Percentiles rank a stretch among this genome's conserved stretches.
phyloP scores from a whole-genome alignment of 768 basidiomycete genomes.

The Tricholoma matsutake region DNA sequence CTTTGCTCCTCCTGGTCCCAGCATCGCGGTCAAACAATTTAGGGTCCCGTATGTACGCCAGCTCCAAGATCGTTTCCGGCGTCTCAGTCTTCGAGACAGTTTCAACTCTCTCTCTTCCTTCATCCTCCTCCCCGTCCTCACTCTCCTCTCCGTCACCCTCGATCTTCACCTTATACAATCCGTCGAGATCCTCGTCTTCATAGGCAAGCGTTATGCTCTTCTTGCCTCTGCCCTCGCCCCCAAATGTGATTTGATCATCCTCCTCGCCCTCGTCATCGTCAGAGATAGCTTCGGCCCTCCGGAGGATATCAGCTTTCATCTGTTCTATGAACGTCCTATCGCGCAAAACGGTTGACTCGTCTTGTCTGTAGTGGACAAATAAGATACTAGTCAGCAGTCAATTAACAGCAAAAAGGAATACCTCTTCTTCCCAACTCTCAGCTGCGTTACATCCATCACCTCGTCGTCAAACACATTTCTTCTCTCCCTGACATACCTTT shows the following conservation, averaged over 20 bases:
- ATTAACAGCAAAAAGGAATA: not conserved
- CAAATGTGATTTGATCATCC: conserved; percentile 33
- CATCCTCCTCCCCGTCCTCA: conserved; percentile 33
- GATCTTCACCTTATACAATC: conserved; percentile 47
- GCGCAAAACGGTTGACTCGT: conserved; percentile 41
- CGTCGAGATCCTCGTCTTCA: conserved; percentile 54
- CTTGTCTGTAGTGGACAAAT: conserved; percentile 33
- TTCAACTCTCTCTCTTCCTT: conserved; percentile 28
- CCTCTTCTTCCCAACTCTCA: conserved; percentile 64
- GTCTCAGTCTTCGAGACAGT: conserved; percentile 21
- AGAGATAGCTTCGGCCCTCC: conserved; percentile 65
- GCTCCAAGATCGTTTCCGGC: conserved; percentile 67
- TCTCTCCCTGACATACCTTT: conserved; percentile 39
- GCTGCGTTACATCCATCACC: conserved; percentile 54
- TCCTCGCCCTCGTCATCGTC: conserved; percentile 71
- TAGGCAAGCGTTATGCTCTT: conserved; percentile 24
- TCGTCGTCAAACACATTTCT: conserved; percentile 78
- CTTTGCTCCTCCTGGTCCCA: conserved; percentile 65
- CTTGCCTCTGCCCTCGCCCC: conserved; percentile 22
- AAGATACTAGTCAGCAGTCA: conserved; percentile 1
- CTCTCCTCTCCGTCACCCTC: conserved; percentile 58
- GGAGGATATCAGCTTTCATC: conserved; percentile 82
- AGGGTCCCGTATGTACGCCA: conserved; percentile 73
- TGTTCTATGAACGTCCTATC: conserved; percentile 63
- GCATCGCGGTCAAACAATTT: conserved; percentile 76